Conservation (phyloP, 257 asterid species). For the Verbascum thapsus region DNA sequence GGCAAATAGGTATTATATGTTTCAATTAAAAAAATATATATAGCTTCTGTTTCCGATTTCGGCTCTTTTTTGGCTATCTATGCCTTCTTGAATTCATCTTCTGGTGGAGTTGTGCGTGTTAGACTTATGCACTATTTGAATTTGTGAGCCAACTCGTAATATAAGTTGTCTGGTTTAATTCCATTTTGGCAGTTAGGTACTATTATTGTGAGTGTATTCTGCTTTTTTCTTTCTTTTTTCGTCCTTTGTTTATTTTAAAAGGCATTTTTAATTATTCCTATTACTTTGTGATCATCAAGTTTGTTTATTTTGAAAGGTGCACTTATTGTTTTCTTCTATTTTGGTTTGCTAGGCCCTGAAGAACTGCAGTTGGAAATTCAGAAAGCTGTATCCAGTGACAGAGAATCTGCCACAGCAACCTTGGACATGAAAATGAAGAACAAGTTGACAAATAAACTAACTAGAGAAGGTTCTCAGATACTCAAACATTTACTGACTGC, state of each 20-base stretch:
- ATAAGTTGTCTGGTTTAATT: constrained; percentile 5
- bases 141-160: background rate
- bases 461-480: constrained; percentile 71
- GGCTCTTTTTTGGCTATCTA: background rate
- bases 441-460: constrained; percentile 62
- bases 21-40: constrained; percentile 17
- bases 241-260: constrained; percentile 17
- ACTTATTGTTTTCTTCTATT: background rate
- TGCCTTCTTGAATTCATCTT: constrained; percentile 9
- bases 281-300: too few species aligned
- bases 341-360: constrained; percentile 65
- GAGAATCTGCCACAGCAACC: constrained; percentile 78
- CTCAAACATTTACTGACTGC: constrained; percentile 75
- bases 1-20: constrained; percentile 69
- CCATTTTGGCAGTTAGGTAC: constrained; percentile 11
- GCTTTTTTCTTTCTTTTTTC: constrained; percentile 7
- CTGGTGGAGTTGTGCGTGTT: background rate
- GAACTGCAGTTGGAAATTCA: constrained; percentile 93
- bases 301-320: background rate
- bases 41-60: constrained; percentile 22
- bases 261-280: background rate
- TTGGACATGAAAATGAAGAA: constrained; percentile 98
- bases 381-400: constrained; percentile 65
- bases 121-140: constrained; percentile 2
- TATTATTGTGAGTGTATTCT: background rate